These are phyloP conservation scores for Microascus cirrosus DNA, from an alignment of 2,329 filamentous ascomycete species.

Conservation along the genomic window DNA sequence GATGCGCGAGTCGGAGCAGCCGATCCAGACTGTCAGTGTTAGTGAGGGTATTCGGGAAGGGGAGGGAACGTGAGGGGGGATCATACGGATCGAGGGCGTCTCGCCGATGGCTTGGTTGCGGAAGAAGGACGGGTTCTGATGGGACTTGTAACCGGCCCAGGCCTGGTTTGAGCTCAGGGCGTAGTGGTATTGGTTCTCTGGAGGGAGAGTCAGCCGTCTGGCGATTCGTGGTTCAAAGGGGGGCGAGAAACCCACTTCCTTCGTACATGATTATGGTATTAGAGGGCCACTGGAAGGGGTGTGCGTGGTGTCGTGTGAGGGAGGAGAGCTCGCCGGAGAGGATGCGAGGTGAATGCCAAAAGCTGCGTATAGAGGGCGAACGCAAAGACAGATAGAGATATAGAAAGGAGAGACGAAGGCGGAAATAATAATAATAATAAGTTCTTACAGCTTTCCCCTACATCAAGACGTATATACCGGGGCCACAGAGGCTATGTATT, in stretches of 20 bases:
- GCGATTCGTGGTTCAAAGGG: neutral
- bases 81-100: slow-evolving; percentile 47
- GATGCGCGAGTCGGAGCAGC: slow-evolving; percentile 76
- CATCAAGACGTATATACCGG: neutral
- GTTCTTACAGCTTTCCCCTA: neutral
- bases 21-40: slow-evolving; percentile 57
- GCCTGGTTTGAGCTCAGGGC: slow-evolving; percentile 58
- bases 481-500: no score
- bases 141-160: slow-evolving; percentile 55
- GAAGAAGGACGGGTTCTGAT: slow-evolving; percentile 62
- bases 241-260: neutral
- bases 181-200: slow-evolving; percentile 48
- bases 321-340: neutral
- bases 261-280: slow-evolving; percentile 1
- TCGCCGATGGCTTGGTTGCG: slow-evolving; percentile 56
- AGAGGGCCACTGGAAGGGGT: neutral
- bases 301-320: neutral
- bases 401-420: no score
- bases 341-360: neutral
- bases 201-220: neutral
- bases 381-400: neutral
- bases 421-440: neutral
- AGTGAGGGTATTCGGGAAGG: neutral
- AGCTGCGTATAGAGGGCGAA: neutral
- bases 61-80: neutral